Percentiles rank a stretch among this genome's conserved stretches.
phyloP scores from a whole-genome alignment of 1,284 basidiomycete species.

The Moesziomyces sp. region DNA sequence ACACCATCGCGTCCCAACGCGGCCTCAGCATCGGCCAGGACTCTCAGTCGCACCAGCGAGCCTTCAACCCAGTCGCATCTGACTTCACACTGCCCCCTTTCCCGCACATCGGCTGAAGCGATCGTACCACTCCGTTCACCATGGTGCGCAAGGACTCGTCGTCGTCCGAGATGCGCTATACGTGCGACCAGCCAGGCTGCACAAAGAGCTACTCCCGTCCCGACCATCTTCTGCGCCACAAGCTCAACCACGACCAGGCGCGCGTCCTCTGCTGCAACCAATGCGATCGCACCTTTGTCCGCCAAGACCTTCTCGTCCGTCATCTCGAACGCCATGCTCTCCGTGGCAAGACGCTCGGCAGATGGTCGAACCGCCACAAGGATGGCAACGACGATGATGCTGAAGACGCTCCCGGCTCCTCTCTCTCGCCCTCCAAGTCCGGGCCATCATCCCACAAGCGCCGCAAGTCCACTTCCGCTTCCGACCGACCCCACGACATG shows the following conservation, averaged over 20 bases:
- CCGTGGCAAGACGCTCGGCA: constrained; percentile 51
- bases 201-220: constrained; percentile 54
- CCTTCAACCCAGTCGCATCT: no score
- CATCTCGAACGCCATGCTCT: constrained; percentile 55
- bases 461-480: constrained; percentile 11
- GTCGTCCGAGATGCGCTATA: constrained; percentile 48
- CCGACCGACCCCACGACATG: constrained; percentile 3
- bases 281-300: constrained; percentile 59
- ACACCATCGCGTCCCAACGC: no score
- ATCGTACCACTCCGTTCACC: neutral
- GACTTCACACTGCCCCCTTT: no score
- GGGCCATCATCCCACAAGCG: constrained; percentile 11
- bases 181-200: constrained; percentile 52
- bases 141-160: constrained; percentile 41
- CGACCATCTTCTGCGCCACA: constrained; percentile 56
- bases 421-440: constrained; percentile 12
- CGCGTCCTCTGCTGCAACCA: constrained; percentile 51
- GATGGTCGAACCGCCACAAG: constrained; percentile 52
- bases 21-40: no score
- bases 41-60: no score
- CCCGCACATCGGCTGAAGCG: no score
- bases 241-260: constrained; percentile 55
- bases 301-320: constrained; percentile 53
- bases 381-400: constrained; percentile 34
- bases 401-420: constrained; percentile 15